A percentile compares a stretch with the other conserved stretches of the same genome.
These are phyloP conservation scores for Acer negundo DNA, from an alignment of 345 rosid genomes.

Conservation along the genomic window DNA sequence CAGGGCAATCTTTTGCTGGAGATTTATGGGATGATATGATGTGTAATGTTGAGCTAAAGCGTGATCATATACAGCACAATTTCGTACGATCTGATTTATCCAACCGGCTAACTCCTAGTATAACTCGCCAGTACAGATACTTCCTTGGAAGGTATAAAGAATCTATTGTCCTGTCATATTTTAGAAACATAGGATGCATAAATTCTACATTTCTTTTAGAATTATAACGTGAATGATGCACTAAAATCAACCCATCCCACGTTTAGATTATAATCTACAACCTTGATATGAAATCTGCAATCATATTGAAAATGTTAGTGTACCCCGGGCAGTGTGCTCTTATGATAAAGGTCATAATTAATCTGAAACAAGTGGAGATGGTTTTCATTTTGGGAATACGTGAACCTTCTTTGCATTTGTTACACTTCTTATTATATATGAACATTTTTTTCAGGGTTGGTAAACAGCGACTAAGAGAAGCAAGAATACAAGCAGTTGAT, in stretches of 20 bases:
- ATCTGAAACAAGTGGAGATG: neutral
- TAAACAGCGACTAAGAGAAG: slow-evolving; percentile 88
- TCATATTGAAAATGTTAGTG: neutral
- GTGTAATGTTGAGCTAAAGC: slow-evolving; percentile 36
- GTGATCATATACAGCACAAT: slow-evolving; percentile 44
- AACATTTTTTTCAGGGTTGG: slow-evolving; percentile 47
- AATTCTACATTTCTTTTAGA: neutral
- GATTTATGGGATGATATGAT: slow-evolving; percentile 58
- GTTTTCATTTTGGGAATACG: neutral
- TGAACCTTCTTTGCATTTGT: neutral
- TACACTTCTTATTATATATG: neutral
- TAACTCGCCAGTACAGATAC: slow-evolving; percentile 71
- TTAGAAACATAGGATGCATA: neutral
- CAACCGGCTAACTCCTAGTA: slow-evolving; percentile 61
- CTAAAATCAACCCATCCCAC: neutral
- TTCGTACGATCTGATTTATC: slow-evolving; percentile 59
- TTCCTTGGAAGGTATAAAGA: slow-evolving; percentile 69
- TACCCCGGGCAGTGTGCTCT: neutral
- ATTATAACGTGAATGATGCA: neutral
- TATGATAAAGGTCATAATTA: neutral
- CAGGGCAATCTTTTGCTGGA: slow-evolving; percentile 48
- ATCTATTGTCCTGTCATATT: neutral
- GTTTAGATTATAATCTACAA: neutral
- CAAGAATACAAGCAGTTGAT: slow-evolving; percentile 69
- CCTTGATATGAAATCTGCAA: neutral